Evolutionary conservation across 1,139 yeast species (phyloP).

Genomic region (Blastobotrys ciferrii): DNA sequence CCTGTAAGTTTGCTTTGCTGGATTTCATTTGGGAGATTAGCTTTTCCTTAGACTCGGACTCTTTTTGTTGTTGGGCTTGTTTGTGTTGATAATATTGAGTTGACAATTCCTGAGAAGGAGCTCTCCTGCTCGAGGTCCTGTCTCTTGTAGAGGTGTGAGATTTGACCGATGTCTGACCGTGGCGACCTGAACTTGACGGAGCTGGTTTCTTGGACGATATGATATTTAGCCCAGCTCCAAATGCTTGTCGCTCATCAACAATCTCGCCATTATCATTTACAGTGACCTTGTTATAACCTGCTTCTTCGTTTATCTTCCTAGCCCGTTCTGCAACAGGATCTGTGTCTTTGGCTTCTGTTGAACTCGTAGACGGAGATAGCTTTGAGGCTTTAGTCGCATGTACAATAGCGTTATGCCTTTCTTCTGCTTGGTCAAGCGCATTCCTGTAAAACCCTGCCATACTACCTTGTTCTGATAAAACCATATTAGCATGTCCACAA

Average conservation of each 20-base stretch:
- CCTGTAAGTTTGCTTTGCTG: constrained; percentile 21
- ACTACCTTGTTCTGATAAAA: constrained; percentile 11
- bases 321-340: constrained; percentile 14
- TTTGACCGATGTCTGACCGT: constrained; percentile 1
- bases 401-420: constrained; percentile 26
- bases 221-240: constrained; percentile 33
- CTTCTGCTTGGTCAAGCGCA: constrained; percentile 28
- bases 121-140: not conserved
- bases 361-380: not conserved
- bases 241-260: constrained; percentile 31
- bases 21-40: constrained; percentile 19
- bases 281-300: constrained; percentile 27
- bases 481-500: not conserved
- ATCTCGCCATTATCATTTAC: constrained; percentile 33
- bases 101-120: not conserved
- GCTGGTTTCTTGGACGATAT: constrained; percentile 19
- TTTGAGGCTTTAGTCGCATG: constrained; percentile 16
- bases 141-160: not conserved
- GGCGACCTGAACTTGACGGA: not conserved
- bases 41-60: constrained; percentile 14
- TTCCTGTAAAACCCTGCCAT: constrained; percentile 28
- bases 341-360: not conserved
- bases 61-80: constrained; percentile 10
- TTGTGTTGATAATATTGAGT: constrained; percentile 9
- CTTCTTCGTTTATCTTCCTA: constrained; percentile 20